Evolutionary conservation across 2,329 filamentous ascomycete species (phyloP), one percentile per base, ranked within the genome.

Genomic region (Ceratocystis eucalypticola): DNA sequence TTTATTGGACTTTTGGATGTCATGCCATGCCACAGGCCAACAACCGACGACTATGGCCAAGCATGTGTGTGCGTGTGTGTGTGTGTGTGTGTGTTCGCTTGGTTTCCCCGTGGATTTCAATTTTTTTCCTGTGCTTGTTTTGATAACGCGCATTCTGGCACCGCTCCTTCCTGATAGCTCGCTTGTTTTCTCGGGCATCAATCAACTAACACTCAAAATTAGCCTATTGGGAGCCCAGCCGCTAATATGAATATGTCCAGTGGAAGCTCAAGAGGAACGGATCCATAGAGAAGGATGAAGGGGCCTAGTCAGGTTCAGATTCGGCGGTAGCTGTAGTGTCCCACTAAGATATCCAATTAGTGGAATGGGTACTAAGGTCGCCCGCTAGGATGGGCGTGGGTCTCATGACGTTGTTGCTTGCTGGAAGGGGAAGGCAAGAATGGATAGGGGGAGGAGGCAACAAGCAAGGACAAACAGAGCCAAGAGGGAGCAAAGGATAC

Each of bases 381-480:
- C 5, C 33, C 28, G 28, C 22, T 15, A 17, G 53, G 25, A 59
- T 33, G 53, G 28, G 10, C 25, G 53, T 33, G 53, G 17, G 17
- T 59, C 5, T 15, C 53, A 59, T 59, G 53, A 59, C 53, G 53
- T 37, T 59, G 53, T 22, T 53, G 20, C 17, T 15, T 64, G 66
- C 65, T 28, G 62, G 46, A 48, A 64, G 30, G 59, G 65, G 45
- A 41, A 57, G 15, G 48, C 66, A 63, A 53, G 15, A 64, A 64
- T 33, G 25, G 33, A 41, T 20, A 33, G 25, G 48, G 48, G 48
- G 48, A 25, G 20, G 8, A 20, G n/a, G 46, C n/a, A 28, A 25
- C 8, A 25, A 20, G 15, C 10, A 53, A 53, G 48, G 20, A 53
- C 20, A 53, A 25, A 2, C 12, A 25, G 45, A 20, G 48, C 48